Conservation (phyloP, 345 rosid genomes). For the Hevea brasiliensis region DNA sequence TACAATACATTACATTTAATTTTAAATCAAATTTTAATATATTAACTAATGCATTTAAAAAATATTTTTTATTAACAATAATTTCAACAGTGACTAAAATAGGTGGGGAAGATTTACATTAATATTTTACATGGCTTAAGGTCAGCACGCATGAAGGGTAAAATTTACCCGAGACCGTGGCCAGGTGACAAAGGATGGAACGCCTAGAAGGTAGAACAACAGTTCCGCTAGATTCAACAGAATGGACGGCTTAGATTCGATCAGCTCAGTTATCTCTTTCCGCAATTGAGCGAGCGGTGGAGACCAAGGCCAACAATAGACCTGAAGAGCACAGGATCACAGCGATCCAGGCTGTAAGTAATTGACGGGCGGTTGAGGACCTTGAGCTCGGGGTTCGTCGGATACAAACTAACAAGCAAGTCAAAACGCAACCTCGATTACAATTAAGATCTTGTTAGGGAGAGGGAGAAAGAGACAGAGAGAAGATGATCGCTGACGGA, state of each 20-base stretch:
- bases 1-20: too few relatives aligned
- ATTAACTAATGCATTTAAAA: too few relatives aligned
- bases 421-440: constrained; percentile 38
- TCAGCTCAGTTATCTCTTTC: background rate
- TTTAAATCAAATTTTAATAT: too few relatives aligned
- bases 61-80: too few relatives aligned
- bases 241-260: background rate
- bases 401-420: constrained; percentile 18
- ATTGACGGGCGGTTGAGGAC: constrained; percentile 35
- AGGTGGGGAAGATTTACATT: too few relatives aligned
- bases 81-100: too few relatives aligned
- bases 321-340: constrained; percentile 20
- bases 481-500: constrained; percentile 71
- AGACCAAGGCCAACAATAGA: constrained; percentile 1
- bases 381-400: background rate
- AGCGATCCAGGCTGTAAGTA: constrained; percentile 7
- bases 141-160: too few relatives aligned
- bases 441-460: constrained; percentile 12
- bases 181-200: too few relatives aligned
- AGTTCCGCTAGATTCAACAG: too few relatives aligned
- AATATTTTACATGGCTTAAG: too few relatives aligned
- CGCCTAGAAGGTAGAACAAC: too few relatives aligned
- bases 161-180: too few relatives aligned
- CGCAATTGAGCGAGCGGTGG: background rate
- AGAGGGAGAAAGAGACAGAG: constrained; percentile 17